These are phyloP conservation scores for Sporothrix schenckii DNA, from an alignment of 2,329 filamentous ascomycete species.

Conservation along the genomic window DNA sequence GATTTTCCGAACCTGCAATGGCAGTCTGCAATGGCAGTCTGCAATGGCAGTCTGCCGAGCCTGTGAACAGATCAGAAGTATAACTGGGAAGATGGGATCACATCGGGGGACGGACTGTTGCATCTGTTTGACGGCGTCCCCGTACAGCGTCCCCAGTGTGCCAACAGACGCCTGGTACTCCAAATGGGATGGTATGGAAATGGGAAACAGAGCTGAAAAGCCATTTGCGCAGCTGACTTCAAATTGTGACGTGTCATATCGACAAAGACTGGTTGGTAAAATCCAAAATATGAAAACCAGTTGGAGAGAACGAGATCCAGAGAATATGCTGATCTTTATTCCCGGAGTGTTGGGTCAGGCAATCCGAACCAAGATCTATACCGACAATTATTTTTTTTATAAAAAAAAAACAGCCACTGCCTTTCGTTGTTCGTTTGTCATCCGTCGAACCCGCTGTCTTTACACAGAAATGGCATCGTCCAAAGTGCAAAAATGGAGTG, in stretches of 20 bases:
- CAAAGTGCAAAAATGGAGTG: neutral
- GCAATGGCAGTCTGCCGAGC: constrained; percentile 6
- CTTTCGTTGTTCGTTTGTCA: neutral
- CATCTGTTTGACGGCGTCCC: neutral
- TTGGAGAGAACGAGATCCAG: too few species aligned
- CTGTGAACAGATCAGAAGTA: neutral
- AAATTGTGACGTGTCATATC: constrained; percentile 3
- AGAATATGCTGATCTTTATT: too few species aligned
- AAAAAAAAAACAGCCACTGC: neutral
- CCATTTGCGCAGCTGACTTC: neutral
- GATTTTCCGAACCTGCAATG: constrained; percentile 9
- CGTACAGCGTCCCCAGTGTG: too few species aligned
- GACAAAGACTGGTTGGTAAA: neutral
- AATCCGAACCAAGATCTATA: neutral
- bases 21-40: constrained; percentile 15
- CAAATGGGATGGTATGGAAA: neutral
- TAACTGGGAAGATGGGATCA: neutral
- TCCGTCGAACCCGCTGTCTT: neutral
- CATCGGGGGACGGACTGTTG: neutral
- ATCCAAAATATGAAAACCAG: neutral
- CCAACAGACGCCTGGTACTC: neutral
- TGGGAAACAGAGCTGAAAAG: neutral
- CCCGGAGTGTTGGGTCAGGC: neutral
- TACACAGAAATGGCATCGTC: neutral
- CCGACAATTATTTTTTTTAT: neutral